phyloP scores from a whole-genome alignment of 805 yeast genomes.

The Saitoella complicata region DNA sequence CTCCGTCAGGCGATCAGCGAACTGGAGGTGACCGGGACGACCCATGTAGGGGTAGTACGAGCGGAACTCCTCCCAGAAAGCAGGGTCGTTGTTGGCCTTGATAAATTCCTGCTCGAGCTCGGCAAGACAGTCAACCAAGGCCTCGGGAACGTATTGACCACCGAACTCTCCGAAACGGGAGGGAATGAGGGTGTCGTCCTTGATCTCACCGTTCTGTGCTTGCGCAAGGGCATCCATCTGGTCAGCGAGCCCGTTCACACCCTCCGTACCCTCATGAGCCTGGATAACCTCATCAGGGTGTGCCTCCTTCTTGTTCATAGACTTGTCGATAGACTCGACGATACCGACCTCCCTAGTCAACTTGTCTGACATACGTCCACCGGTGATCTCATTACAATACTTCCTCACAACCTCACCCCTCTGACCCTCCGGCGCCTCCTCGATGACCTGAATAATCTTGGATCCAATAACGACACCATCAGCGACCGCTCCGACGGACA shows the following conservation, averaged over 20 bases:
- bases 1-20: conserved; percentile 78
- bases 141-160: conserved; percentile 98
- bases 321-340: conserved; percentile 20
- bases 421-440: conserved; percentile 36
- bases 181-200: conserved; percentile 18
- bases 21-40: conserved; percentile 84
- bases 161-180: conserved; percentile 90
- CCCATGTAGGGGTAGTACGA: conserved; percentile 83
- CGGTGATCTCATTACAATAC: conserved; percentile 27
- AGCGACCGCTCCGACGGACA: conserved; percentile 59
- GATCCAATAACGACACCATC: conserved; percentile 97
- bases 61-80: conserved; percentile 84
- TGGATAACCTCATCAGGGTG: conserved; percentile 5
- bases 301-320: not conserved
- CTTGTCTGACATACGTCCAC: conserved; percentile 3
- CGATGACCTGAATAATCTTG: conserved; percentile 55
- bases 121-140: conserved; percentile 74
- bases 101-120: conserved; percentile 83
- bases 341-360: conserved; percentile 8
- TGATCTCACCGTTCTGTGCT: not conserved
- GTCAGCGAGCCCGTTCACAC: conserved; percentile 13
- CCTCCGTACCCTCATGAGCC: conserved; percentile 17
- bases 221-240: conserved; percentile 4
- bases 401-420: conserved; percentile 48
- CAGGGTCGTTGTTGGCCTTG: conserved; percentile 72